Conservation (phyloP, 352 stramenopile species). For the Phytophthora pluvialis region DNA sequence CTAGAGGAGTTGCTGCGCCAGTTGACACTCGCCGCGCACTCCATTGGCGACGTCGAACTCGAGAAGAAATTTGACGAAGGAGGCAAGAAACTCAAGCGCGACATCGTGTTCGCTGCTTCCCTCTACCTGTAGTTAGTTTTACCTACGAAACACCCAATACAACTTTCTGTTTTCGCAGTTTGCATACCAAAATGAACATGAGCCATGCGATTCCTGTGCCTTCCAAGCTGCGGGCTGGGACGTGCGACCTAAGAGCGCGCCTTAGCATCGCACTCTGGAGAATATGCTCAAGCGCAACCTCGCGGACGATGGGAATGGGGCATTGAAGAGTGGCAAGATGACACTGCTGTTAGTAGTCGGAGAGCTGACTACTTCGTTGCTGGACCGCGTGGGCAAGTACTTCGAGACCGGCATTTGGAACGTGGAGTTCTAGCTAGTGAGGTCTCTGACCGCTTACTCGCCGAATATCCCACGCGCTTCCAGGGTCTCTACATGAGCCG, state of each 20-base stretch:
- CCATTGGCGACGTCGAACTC: slow-evolving; percentile 97
- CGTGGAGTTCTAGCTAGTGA: neutral
- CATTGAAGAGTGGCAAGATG: neutral
- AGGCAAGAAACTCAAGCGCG: slow-evolving; percentile 97
- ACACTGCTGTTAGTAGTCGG: neutral
- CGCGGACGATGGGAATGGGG: neutral
- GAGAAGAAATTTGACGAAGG: slow-evolving; percentile 98
- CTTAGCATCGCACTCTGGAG: neutral
- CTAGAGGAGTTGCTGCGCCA: slow-evolving; percentile 98
- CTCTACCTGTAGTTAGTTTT: slow-evolving; percentile 92
- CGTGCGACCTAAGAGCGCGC: neutral
- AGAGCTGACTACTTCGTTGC: neutral
- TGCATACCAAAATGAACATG: too few relatives aligned
- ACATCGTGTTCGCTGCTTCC: slow-evolving; percentile 99
- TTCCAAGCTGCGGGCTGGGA: neutral
- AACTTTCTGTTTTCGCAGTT: neutral
- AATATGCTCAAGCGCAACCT: neutral
- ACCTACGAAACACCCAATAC: slow-evolving; percentile 11
- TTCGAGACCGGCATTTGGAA: neutral
- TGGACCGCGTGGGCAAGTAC: neutral
- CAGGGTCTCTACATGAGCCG: neutral
- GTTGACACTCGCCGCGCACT: slow-evolving; percentile 94
- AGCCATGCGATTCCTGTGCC: too few relatives aligned
- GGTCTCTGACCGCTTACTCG: neutral
- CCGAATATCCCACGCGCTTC: neutral